Conservation (phyloP, 768 basidiomycete species). For the Sporobolomyces pararoseus region DNA sequence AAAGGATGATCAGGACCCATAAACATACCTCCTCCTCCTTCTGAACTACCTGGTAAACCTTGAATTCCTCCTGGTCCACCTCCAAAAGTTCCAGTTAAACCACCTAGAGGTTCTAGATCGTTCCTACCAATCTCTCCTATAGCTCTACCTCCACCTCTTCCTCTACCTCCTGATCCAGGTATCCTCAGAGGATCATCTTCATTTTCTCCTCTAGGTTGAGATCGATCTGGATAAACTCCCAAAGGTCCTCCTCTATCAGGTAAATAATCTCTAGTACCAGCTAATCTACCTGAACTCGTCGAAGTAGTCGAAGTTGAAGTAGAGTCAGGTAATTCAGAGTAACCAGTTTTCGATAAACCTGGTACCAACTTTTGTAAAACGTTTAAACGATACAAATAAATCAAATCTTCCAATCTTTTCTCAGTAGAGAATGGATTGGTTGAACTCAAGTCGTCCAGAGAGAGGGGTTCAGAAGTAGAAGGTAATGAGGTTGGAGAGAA, state of each 20-base stretch:
- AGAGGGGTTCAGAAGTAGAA: conserved; percentile 67
- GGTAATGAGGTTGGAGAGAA: too few relatives aligned
- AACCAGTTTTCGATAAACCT: conserved; percentile 78
- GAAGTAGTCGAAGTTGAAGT: not conserved
- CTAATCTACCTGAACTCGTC: conserved; percentile 1
- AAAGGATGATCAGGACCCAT: conserved; percentile 84
- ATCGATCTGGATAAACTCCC: conserved; percentile 19
- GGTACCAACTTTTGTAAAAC: conserved; percentile 79
- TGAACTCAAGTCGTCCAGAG: conserved; percentile 49
- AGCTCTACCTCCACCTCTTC: conserved; percentile 34
- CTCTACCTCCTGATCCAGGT: conserved; percentile 43
- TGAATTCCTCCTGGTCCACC: conserved; percentile 21
- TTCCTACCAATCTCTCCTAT: conserved; percentile 64
- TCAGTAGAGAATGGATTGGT: conserved; percentile 39
- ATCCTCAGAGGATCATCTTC: conserved; percentile 52
- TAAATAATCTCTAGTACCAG: conserved; percentile 46
- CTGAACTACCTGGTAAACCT: too few relatives aligned
- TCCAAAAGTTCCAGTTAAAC: conserved; percentile 49
- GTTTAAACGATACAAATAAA: conserved; percentile 69
- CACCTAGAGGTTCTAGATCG: conserved; percentile 70
- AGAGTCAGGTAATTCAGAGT: conserved; percentile 50
- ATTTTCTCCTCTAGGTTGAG: conserved; percentile 36
- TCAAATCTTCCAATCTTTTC: conserved; percentile 57
- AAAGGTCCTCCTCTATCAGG: conserved; percentile 48
- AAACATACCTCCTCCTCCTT: conserved; percentile 75